Evolutionary conservation across 1,139 yeast genomes (phyloP), one percentile per base, ranked within the genome.

Genomic region (Magnusiomyces magnusii): DNA sequence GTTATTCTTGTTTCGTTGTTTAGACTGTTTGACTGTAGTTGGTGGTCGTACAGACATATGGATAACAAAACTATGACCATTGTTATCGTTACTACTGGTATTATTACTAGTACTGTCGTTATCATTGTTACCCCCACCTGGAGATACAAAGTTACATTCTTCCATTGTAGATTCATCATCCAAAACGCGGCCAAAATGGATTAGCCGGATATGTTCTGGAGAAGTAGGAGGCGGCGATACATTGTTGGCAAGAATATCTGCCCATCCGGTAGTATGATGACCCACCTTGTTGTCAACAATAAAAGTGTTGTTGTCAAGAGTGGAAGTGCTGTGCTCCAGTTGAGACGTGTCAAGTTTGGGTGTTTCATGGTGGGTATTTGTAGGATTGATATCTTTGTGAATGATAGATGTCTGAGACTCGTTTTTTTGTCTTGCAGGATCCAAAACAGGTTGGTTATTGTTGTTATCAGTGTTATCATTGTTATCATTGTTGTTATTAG

Each of bases 161-260:
- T 61, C 65, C 51, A 70, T 58, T 1, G 70, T 66, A 54, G 63
- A 65, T 23, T 57, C 53, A 51, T 69, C 71, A n/a, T 68, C 69
- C 47, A 71, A 62, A 5, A 69, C 65, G 58, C 68, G 66, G 47
- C 74, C 74, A 52, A 70, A 59, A 53, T 68, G 67, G 34, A 71
- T 71, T 31, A 71, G 62, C 2, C 74, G 63, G 34, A 71, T 64
- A 44, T 64, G 57, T 28, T 28, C 49, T 7, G 60, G 55, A 3
- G 58, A 51, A n/a, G 51, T 21, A 1, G 62, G 62, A 1, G 52
- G 44, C 19, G 58, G 59, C 10, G 51, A 60, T 15, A 62, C 57
- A 3, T 65, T 31, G 13, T 57, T 57, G 17, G 65, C 63, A 1
- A 72, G 72, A 3, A 61, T 58, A 7, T 61, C 57, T 9, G 69